Evolutionary conservation across 1,284 basidiomycete genomes (phyloP).

Genomic region (Cryptococcus deneoformans): DNA sequence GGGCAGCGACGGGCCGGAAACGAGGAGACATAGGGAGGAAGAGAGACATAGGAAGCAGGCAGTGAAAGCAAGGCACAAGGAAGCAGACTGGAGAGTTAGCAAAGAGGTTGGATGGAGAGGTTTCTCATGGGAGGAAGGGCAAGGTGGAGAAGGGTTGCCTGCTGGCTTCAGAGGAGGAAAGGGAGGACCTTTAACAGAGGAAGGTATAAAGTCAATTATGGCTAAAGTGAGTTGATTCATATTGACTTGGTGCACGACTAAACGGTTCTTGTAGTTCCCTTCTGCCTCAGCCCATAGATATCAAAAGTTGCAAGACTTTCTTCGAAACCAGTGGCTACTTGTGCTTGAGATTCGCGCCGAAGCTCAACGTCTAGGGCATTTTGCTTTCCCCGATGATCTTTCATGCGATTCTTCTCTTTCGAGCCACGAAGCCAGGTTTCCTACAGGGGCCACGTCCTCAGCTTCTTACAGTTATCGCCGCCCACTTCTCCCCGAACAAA

Average conservation of each 20-base stretch:
- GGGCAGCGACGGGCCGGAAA: conserved; percentile 15
- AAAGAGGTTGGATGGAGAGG: conserved; percentile 42
- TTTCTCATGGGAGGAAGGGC: conserved; percentile 44
- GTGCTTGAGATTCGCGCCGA: conserved; percentile 38
- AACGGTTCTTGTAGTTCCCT: conserved; percentile 45
- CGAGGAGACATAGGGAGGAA: conserved; percentile 19
- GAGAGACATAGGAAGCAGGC: conserved; percentile 15
- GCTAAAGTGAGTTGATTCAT: conserved; percentile 53
- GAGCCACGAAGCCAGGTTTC: conserved; percentile 16
- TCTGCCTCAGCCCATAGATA: conserved; percentile 55
- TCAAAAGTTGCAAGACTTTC: conserved; percentile 53
- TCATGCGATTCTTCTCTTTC: conserved; percentile 20
- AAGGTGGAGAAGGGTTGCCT: conserved; percentile 40
- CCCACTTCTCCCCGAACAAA: neutral
- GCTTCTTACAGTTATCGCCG: conserved; percentile 22
- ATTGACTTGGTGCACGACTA: neutral
- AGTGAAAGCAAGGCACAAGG: conserved; percentile 20
- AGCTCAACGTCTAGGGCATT: conserved; percentile 34
- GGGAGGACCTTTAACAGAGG: conserved; percentile 68
- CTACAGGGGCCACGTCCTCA: conserved; percentile 9
- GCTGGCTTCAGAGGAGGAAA: conserved; percentile 52
- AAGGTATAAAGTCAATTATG: conserved; percentile 60
- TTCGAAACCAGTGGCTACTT: conserved; percentile 53
- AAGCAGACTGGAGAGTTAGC: conserved; percentile 21
- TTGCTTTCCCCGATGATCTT: conserved; percentile 26